Evolutionary conservation across 306 rosid genomes (phyloP).

Genomic region (Pterocarpus macrocarpus): DNA sequence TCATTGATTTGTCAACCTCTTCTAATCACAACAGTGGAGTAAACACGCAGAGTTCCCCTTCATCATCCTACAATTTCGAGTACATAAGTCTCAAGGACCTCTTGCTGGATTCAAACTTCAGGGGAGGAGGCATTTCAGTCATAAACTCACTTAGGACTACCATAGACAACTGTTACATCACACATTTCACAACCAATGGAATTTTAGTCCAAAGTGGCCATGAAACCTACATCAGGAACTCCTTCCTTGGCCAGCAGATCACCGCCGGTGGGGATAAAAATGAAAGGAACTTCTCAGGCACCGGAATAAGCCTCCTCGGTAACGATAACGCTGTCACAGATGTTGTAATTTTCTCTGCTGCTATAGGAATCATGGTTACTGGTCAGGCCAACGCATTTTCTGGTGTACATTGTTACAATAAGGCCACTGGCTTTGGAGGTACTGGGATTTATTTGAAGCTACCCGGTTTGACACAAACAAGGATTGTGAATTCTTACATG

Average conservation of each 20-base stretch:
- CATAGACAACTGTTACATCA: constrained; percentile 89
- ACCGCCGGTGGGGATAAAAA: constrained; percentile 76
- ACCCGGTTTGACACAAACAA: constrained; percentile 78
- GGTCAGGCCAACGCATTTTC: constrained; percentile 81
- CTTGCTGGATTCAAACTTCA: constrained; percentile 77
- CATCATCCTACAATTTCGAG: constrained; percentile 78
- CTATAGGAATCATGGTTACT: constrained; percentile 65
- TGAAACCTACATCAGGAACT: constrained; percentile 83
- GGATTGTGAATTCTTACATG: constrained; percentile 87
- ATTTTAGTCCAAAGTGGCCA: constrained; percentile 79
- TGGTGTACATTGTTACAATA: constrained; percentile 93
- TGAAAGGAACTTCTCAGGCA: constrained; percentile 81
- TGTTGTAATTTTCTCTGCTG: constrained; percentile 86
- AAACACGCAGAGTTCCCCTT: constrained; percentile 45
- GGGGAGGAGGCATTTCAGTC: constrained; percentile 86
- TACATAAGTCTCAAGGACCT: constrained; percentile 77
- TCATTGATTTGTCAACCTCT: constrained; percentile 75
- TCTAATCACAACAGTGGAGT: constrained; percentile 33
- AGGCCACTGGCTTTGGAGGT: constrained; percentile 93
- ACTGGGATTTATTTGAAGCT: constrained; percentile 76
- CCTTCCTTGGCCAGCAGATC: constrained; percentile 91
- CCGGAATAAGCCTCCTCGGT: constrained; percentile 70
- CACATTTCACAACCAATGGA: constrained; percentile 84
- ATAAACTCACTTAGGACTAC: constrained; percentile 77
- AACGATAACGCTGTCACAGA: constrained; percentile 89